Percentiles rank a stretch among this genome's conserved stretches.
Evolutionary conservation across 768 basidiomycete genomes (phyloP).

Genomic region (Cyathus striatus): DNA sequence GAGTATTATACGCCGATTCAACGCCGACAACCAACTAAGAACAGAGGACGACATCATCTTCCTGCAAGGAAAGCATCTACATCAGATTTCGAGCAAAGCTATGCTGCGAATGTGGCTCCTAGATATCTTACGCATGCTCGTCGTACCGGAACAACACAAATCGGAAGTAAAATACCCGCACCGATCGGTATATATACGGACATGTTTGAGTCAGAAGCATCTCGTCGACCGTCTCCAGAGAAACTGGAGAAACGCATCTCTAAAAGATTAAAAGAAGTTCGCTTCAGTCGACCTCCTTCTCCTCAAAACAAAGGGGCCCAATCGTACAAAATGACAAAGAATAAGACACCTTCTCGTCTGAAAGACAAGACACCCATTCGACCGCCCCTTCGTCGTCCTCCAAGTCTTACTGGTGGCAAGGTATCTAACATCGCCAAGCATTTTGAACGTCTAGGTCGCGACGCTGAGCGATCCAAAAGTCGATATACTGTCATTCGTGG

Average conservation of each 20-base stretch:
- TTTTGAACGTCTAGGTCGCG: conserved; percentile 79
- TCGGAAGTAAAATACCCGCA: conserved; percentile 46
- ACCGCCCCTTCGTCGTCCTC: conserved; percentile 48
- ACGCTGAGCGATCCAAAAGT: conserved; percentile 68
- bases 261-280: conserved; percentile 31
- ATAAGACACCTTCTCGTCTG: conserved; percentile 28
- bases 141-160: conserved; percentile 31
- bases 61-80: conserved; percentile 51
- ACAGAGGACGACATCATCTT: conserved; percentile 45
- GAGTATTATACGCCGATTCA: conserved; percentile 42
- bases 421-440: conserved; percentile 88
- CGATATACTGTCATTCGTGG: conserved; percentile 85
- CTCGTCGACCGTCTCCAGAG: conserved; percentile 70
- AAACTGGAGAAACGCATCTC: conserved; percentile 65
- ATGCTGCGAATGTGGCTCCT: conserved; percentile 89
- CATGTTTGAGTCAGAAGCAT: conserved; percentile 30
- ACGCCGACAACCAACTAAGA: conserved; percentile 36
- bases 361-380: conserved; percentile 42
- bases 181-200: conserved; percentile 44
- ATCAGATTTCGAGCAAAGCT: conserved; percentile 89
- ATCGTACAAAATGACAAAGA: conserved; percentile 29
- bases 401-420: conserved; percentile 50
- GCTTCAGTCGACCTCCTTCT: conserved; percentile 41
- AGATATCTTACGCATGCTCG: conserved; percentile 57
- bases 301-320: conserved; percentile 27